Evolutionary conservation across 2,329 filamentous ascomycete species (phyloP).

Genomic region (Coniella lustricola): DNA sequence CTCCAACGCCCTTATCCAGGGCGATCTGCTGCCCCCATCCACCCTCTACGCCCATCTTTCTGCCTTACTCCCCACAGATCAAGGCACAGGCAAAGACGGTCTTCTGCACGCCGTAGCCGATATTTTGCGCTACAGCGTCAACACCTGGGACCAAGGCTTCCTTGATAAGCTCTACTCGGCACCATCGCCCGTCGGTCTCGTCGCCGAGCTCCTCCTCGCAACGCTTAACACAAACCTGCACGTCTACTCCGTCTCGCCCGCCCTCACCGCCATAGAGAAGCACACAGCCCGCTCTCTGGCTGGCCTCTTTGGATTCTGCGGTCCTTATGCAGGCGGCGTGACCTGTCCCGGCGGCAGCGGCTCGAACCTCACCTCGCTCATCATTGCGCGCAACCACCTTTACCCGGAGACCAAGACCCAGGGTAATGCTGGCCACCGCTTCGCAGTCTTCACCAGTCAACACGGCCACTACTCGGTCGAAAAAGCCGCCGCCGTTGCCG

Average conservation of each 20-base stretch:
- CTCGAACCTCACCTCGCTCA: conserved; percentile 78
- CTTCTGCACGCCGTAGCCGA: conserved; percentile 63
- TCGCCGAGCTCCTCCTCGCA: conserved; percentile 76
- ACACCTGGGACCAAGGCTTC: conserved; percentile 98
- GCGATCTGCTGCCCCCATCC: conserved; percentile 51
- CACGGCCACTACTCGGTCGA: conserved; percentile 94
- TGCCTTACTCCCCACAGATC: conserved; percentile 48
- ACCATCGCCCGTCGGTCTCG: conserved; percentile 79
- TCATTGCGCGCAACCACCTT: conserved; percentile 80
- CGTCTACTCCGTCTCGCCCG: conserved; percentile 89
- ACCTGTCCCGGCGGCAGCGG: conserved; percentile 76
- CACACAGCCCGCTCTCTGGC: conserved; percentile 68
- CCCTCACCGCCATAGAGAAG: conserved; percentile 82
- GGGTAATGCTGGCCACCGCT: conserved; percentile 59
- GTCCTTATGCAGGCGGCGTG: conserved; percentile 65
- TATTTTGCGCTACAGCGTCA: conserved; percentile 80
- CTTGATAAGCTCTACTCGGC: conserved; percentile 91
- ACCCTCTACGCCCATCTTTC: conserved; percentile 48
- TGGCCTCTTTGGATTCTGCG: conserved; percentile 66
- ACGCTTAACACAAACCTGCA: conserved; percentile 92
- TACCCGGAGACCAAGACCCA: conserved; percentile 69
- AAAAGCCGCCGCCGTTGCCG: conserved; percentile 87
- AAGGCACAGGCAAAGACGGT: conserved; percentile 62
- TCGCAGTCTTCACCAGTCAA: conserved; percentile 79
- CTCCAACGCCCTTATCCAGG: conserved; percentile 51